A percentile compares a stretch with the other conserved stretches of the same genome.
These are phyloP conservation scores for Coemansia sp. DNA, from an alignment of 192 early-diverging fungal species.

Conservation along the genomic window DNA sequence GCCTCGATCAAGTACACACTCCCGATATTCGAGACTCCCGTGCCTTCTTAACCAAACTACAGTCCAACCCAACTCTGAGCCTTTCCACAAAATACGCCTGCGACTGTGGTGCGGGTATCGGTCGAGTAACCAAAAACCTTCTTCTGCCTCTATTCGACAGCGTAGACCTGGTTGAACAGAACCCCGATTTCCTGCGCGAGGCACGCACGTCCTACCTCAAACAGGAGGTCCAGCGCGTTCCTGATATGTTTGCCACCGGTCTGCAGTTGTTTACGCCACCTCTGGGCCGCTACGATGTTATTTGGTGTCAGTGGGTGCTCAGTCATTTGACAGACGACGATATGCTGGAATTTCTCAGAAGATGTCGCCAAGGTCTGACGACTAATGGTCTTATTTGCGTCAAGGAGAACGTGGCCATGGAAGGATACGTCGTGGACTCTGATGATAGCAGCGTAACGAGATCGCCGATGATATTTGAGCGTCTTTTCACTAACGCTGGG, in stretches of 20 bases:
- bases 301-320: conserved; percentile 99
- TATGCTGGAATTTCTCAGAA: conserved; percentile 76
- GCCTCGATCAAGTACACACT: conserved; percentile 70
- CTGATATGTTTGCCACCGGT: conserved; percentile 69
- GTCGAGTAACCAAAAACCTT: conserved; percentile 86
- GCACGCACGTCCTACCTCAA: conserved; percentile 64
- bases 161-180: conserved; percentile 93
- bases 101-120: conserved; percentile 96
- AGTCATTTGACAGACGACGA: conserved; percentile 92
- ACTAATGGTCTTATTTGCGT: conserved; percentile 77
- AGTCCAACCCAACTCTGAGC: not conserved
- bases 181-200: conserved; percentile 70
- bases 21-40: conserved; percentile 72
- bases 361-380: conserved; percentile 71
- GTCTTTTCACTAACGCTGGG: conserved; percentile 63
- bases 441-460: conserved; percentile 81
- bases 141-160: conserved; percentile 74
- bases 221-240: conserved; percentile 62
- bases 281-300: conserved; percentile 77
- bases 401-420: conserved; percentile 84
- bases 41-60: conserved; percentile 58
- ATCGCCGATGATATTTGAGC: conserved; percentile 44
- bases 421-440: conserved; percentile 70
- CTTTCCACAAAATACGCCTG: conserved; percentile 43
- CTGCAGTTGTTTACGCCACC: conserved; percentile 81